Percentiles rank a stretch among this genome's conserved stretches.
Conservation (phyloP, 805 yeast species). For the Lachancea fermentati region DNA sequence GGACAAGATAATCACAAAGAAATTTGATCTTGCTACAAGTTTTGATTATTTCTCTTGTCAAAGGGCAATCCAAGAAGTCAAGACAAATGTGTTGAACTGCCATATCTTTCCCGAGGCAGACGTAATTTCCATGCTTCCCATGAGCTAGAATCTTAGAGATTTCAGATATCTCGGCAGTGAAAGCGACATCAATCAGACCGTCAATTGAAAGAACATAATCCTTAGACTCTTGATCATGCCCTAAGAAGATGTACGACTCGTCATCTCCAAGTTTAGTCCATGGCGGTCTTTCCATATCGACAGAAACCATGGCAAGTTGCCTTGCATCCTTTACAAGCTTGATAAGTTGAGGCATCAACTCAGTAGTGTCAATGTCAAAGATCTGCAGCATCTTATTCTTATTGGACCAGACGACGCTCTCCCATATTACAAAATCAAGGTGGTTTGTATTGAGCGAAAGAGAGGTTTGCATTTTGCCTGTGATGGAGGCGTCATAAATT, state of each 20-base stretch:
- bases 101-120: conserved; percentile 5
- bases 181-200: conserved; percentile 1
- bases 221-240: not conserved
- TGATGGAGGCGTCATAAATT: conserved; percentile 39
- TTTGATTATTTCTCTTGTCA: conserved; percentile 5
- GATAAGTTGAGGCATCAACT: conserved; percentile 19
- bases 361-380: conserved; percentile 17
- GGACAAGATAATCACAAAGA: conserved; percentile 12
- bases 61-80: conserved; percentile 1
- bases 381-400: not conserved
- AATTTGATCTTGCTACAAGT: conserved; percentile 9
- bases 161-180: conserved; percentile 1
- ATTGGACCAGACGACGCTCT: conserved; percentile 8
- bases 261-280: not conserved
- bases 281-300: conserved; percentile 1
- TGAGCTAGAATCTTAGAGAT: conserved; percentile 6
- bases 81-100: conserved; percentile 1
- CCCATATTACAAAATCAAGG: conserved; percentile 19
- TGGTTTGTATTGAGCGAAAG: conserved; percentile 11
- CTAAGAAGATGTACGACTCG: conserved; percentile 4
- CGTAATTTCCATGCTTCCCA: conserved; percentile 1
- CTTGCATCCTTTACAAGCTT: conserved; percentile 18
- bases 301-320: conserved; percentile 14
- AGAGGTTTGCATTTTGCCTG: conserved; percentile 23
- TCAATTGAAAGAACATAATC: conserved; percentile 1